A percentile compares a stretch with the other conserved stretches of the same genome.
These are phyloP conservation scores for Pelargonium fulgidum DNA, from an alignment of 441 rosid species.

Conservation along the genomic window DNA sequence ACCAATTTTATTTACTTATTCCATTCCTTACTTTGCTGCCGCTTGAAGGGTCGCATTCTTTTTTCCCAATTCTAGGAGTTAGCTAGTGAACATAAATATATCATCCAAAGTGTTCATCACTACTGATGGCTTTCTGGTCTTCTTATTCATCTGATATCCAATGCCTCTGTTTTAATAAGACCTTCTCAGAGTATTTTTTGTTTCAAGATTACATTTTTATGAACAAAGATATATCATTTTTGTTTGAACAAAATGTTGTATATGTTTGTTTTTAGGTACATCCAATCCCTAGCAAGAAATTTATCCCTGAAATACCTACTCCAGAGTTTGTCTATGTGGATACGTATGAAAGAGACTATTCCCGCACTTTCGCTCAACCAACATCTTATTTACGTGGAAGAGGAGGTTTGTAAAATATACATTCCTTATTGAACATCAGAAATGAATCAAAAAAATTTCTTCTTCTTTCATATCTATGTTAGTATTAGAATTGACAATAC, in stretches of 20 bases:
- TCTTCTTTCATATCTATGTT: background rate
- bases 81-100: background rate
- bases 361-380: slow-evolving; percentile 70
- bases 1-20: background rate
- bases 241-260: too few relatives aligned
- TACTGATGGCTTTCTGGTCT: background rate
- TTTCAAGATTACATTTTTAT: too few relatives aligned
- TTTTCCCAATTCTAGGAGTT: too few relatives aligned
- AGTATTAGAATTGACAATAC: background rate
- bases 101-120: background rate
- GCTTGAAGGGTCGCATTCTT: background rate
- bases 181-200: too few relatives aligned
- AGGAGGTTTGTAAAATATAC: slow-evolving; percentile 58
- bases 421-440: background rate
- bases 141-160: too few relatives aligned
- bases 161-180: too few relatives aligned
- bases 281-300: slow-evolving; percentile 57
- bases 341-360: slow-evolving; percentile 88
- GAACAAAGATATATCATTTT: too few relatives aligned
- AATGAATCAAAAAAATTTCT: background rate
- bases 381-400: slow-evolving; percentile 84
- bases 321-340: slow-evolving; percentile 86
- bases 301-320: slow-evolving; percentile 78
- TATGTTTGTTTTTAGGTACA: slow-evolving; percentile 35
- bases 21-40: background rate